Percentiles rank a stretch among this genome's conserved stretches.
Conservation (phyloP, 176 grass and related monocot genomes). For the Oryza nivara region DNA sequence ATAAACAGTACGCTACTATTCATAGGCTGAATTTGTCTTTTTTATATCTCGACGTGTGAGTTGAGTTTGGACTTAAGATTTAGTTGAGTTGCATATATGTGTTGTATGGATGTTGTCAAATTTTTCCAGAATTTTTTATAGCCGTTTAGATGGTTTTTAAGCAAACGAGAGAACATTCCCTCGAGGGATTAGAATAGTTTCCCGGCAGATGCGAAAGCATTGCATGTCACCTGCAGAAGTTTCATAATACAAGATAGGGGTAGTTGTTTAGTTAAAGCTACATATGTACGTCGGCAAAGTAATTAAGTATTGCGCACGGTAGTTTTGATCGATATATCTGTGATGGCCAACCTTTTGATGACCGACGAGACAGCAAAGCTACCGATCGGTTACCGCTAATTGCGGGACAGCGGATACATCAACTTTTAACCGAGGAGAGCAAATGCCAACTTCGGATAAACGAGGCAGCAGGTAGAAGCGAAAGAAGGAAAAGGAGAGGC, state of each 20-base stretch:
- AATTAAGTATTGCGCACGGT: not conserved
- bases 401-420: not conserved
- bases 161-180: no score
- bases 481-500: not conserved
- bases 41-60: no score
- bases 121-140: no score
- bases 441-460: not conserved
- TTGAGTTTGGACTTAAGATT: no score
- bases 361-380: not conserved
- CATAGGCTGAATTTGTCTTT: no score
- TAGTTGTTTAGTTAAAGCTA: not conserved
- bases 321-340: not conserved
- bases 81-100: no score
- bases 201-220: not conserved
- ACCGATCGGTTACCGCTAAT: slow-evolving; percentile 10
- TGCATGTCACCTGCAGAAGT: not conserved
- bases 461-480: not conserved
- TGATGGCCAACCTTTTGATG: not conserved
- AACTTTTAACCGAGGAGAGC: not conserved
- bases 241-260: not conserved
- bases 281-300: slow-evolving; percentile 19
- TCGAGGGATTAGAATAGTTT: no score
- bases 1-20: no score
- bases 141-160: no score
- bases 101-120: no score